Conservation (phyloP, 805 yeast species). For the Starmera quercuum region DNA sequence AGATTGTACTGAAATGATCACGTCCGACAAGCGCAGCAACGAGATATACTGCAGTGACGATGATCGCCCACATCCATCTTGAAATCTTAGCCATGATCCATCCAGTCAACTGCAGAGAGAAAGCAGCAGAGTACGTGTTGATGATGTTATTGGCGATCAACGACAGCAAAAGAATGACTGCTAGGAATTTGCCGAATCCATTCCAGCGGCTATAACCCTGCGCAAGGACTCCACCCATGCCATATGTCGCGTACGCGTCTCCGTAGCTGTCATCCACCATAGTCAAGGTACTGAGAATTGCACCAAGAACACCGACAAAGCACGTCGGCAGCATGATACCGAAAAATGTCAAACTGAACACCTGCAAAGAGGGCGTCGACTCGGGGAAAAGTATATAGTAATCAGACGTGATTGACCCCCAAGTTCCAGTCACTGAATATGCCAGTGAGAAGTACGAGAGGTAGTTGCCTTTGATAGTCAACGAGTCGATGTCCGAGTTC, state of each 20-base stretch:
- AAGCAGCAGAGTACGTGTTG: slow-evolving; percentile 76
- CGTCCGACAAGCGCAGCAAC: slow-evolving; percentile 73
- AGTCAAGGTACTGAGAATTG: slow-evolving; percentile 64
- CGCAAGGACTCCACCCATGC: slow-evolving; percentile 71
- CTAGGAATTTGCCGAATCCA: slow-evolving; percentile 69
- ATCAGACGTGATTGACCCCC: slow-evolving; percentile 86
- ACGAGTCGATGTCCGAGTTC: slow-evolving; percentile 22
- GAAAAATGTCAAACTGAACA: slow-evolving; percentile 55
- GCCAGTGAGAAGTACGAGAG: slow-evolving; percentile 64
- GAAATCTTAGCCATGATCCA: slow-evolving; percentile 52
- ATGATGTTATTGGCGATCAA: slow-evolving; percentile 75
- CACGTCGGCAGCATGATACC: slow-evolving; percentile 66
- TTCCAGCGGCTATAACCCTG: slow-evolving; percentile 64
- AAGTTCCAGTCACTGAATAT: slow-evolving; percentile 76
- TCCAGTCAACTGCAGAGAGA: slow-evolving; percentile 64
- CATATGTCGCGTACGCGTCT: slow-evolving; percentile 44
- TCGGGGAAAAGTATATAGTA: slow-evolving; percentile 80
- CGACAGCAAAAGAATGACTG: slow-evolving; percentile 63
- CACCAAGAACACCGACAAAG: slow-evolving; percentile 69
- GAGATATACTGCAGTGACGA: slow-evolving; percentile 55
- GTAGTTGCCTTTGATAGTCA: slow-evolving; percentile 57
- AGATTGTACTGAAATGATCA: slow-evolving; percentile 60
- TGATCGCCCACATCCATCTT: slow-evolving; percentile 68
- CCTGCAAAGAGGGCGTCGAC: slow-evolving; percentile 43
- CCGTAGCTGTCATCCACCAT: slow-evolving; percentile 48